Evolutionary conservation across 2,329 filamentous ascomycete genomes (phyloP).

Genomic region (Colletotrichum endophyticum): DNA sequence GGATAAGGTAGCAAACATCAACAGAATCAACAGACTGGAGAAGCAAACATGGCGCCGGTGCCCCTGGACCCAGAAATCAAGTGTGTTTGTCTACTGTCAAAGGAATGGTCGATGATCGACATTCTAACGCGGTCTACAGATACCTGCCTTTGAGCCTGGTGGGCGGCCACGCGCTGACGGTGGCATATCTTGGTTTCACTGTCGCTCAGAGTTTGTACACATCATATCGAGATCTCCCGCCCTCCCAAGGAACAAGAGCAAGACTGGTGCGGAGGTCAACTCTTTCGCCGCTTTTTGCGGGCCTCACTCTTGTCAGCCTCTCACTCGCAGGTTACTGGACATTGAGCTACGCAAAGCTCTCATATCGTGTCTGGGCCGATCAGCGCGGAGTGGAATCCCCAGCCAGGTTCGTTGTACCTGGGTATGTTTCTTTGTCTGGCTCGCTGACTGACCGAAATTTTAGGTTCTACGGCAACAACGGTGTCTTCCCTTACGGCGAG

Average conservation of each 20-base stretch:
- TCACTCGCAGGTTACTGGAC: slow-evolving; percentile 47
- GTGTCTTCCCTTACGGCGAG: slow-evolving; percentile 35
- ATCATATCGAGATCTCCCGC: slow-evolving; percentile 31
- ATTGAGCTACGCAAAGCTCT: slow-evolving; percentile 46
- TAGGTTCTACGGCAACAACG: slow-evolving; percentile 34
- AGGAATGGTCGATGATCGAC: not conserved
- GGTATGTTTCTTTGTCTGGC: not conserved
- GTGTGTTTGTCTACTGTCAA: slow-evolving; percentile 10
- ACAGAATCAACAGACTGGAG: not conserved
- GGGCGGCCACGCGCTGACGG: slow-evolving; percentile 23
- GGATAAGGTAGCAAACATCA: not conserved
- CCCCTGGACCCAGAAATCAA: slow-evolving; percentile 25
- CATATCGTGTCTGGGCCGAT: slow-evolving; percentile 56
- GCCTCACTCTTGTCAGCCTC: slow-evolving; percentile 51
- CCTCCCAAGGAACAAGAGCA: slow-evolving; percentile 39
- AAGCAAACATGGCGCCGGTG: slow-evolving; percentile 27
- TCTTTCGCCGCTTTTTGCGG: slow-evolving; percentile 41
- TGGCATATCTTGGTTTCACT: slow-evolving; percentile 22
- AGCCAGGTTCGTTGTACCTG: slow-evolving; percentile 31
- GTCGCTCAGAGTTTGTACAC: slow-evolving; percentile 27
- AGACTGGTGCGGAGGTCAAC: slow-evolving; percentile 30
- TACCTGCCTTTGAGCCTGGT: slow-evolving; percentile 19
- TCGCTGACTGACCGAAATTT: not conserved
- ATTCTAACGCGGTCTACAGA: slow-evolving; percentile 20
- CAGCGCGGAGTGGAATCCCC: slow-evolving; percentile 42